Base-by-base conservation (phyloP, 306 rosid species). In the Trichosanthes cucumerina region DNA sequence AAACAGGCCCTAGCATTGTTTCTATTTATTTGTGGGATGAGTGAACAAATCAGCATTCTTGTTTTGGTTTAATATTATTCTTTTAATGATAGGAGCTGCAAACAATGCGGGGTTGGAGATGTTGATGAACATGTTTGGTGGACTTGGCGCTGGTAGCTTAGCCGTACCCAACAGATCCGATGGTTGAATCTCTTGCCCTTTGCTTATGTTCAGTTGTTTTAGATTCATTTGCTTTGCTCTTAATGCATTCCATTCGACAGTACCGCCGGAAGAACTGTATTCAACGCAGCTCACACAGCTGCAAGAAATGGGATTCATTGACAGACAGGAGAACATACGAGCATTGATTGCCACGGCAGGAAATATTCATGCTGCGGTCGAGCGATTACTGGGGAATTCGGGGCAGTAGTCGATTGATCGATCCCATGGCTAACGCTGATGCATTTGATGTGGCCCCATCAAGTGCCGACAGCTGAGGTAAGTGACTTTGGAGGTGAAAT, bases 261-360 rank as follows among this genome's bases (percentile, higher is more conserved):
- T 87, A 81, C 96, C 96, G 3, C 97, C 94, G 0, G 97, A 91
- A 86, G 94, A 91, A 85, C 82, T 91, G 73, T 93, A 93, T 82
- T 96, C 96, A 11, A 82, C 94, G 23, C 97, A 93, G 78, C 90
- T 93, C 69, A 75, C 93, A 5, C 97, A 93, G 85, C 97, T 93
- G 84, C 97, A 89, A 84, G 97, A 93, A 83, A 93, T 93, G 97
- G 97, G 97, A 34, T 93, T 93, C 88, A 89, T 93, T 54, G 96
- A 93, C 79, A 87, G 89, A 1, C 97, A 93, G 85, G 97, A 93
- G 86, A 93, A 93, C 82, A 89, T 93, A 76, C 86, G 85, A 86
- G 97, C 97, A 14, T 89, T 93, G 81, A 80, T 88, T 28, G 96
- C 97, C 68, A 91, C 97, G 1, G 85, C 93, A 24, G 97, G 97